phyloP scores from a whole-genome alignment of 2,329 filamentous ascomycete species.

The Incumbomyces lentus region DNA sequence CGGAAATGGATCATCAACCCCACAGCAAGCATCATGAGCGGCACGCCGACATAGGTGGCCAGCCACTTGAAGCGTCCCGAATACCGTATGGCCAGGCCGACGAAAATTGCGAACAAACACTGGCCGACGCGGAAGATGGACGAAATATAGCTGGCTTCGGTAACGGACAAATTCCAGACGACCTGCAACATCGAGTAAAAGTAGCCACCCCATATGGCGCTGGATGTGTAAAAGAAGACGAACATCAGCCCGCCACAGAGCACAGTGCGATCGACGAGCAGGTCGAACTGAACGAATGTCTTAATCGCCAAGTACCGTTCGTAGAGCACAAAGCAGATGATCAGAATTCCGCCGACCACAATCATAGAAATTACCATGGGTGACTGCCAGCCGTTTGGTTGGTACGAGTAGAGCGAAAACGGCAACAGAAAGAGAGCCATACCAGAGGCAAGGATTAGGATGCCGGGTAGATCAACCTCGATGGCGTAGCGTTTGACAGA shows the following conservation, averaged over 20 bases:
- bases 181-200: slow-evolving; percentile 18
- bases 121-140: slow-evolving; percentile 39
- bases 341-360: slow-evolving; percentile 43
- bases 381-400: slow-evolving; percentile 32
- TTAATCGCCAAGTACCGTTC: slow-evolving; percentile 43
- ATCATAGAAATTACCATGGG: slow-evolving; percentile 40
- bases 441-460: slow-evolving; percentile 32
- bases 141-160: slow-evolving; percentile 34
- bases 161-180: slow-evolving; percentile 13
- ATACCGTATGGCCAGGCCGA: slow-evolving; percentile 38
- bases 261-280: slow-evolving; percentile 25
- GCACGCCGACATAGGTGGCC: slow-evolving; percentile 40
- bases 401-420: slow-evolving; percentile 44
- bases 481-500: too few species aligned
- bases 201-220: slow-evolving; percentile 23
- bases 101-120: slow-evolving; percentile 43
- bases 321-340: slow-evolving; percentile 45
- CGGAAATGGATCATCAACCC: slow-evolving; percentile 45
- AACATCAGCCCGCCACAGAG: slow-evolving; percentile 17
- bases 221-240: slow-evolving; percentile 19
- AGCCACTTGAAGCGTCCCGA: slow-evolving; percentile 44
- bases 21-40: slow-evolving; percentile 38
- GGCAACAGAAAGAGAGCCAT: slow-evolving; percentile 55
- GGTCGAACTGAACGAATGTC: slow-evolving; percentile 44
- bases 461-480: too few species aligned